Evolutionary conservation across 2,329 filamentous ascomycete genomes (phyloP).

Genomic region (Neocucurbitaria cava): DNA sequence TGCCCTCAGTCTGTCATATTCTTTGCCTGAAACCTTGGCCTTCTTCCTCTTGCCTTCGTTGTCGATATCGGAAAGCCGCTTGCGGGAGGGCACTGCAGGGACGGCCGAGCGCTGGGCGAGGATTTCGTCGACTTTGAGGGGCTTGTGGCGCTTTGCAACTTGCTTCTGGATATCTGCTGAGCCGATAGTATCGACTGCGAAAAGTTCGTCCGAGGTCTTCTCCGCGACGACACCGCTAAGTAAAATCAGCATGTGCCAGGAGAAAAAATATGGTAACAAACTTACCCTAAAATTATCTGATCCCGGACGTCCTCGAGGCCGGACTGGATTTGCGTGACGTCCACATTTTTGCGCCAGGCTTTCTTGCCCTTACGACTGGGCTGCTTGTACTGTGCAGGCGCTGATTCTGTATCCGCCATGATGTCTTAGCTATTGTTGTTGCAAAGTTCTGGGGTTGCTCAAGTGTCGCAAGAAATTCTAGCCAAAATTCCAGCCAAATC

Average conservation of each 20-base stretch:
- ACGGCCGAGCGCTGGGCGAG: slow-evolving; percentile 83
- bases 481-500: slow-evolving; percentile 19
- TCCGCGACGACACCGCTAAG: slow-evolving; percentile 83
- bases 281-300: slow-evolving; percentile 88
- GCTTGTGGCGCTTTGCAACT: slow-evolving; percentile 73
- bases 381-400: slow-evolving; percentile 84
- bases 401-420: slow-evolving; percentile 51
- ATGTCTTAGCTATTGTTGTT: slow-evolving; percentile 4
- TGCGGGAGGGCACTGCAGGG: slow-evolving; percentile 78
- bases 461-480: slow-evolving; percentile 19
- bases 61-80: slow-evolving; percentile 77
- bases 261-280: background rate
- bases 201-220: slow-evolving; percentile 82
- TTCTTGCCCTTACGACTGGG: slow-evolving; percentile 97
- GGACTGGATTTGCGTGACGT: slow-evolving; percentile 82
- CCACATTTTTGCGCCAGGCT: slow-evolving; percentile 98
- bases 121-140: slow-evolving; percentile 90
- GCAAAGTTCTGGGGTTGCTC: slow-evolving; percentile 15
- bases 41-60: slow-evolving; percentile 74
- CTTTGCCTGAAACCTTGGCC: slow-evolving; percentile 83
- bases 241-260: slow-evolving; percentile 14
- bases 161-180: slow-evolving; percentile 70
- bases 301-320: slow-evolving; percentile 86
- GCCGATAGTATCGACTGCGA: slow-evolving; percentile 79
- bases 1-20: slow-evolving; percentile 77